phyloP scores from a whole-genome alignment of 768 basidiomycete species.

The Collybia sp. region DNA sequence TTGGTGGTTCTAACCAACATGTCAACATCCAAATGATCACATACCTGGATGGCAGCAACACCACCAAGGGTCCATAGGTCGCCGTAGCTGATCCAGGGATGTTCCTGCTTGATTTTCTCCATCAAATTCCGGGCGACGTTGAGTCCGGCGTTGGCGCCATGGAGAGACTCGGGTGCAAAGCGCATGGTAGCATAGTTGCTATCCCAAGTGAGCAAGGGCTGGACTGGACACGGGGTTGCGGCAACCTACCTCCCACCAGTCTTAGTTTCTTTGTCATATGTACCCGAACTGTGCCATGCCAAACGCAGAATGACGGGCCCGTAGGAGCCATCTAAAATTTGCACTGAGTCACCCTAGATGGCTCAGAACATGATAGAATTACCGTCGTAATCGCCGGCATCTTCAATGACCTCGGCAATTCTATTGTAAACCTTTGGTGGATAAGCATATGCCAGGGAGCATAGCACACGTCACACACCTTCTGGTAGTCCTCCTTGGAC shows the following conservation, averaged over 20 bases:
- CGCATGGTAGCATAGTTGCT: slow-evolving; percentile 99
- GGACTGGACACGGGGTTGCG: slow-evolving; percentile 1
- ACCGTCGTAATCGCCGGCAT: slow-evolving; percentile 87
- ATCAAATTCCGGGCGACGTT: slow-evolving; percentile 75
- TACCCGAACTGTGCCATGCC: slow-evolving; percentile 94
- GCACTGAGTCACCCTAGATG: slow-evolving; percentile 3
- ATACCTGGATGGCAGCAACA: slow-evolving; percentile 78
- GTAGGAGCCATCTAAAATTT: slow-evolving; percentile 71
- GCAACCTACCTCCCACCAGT: slow-evolving; percentile 71
- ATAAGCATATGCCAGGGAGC: slow-evolving; percentile 2
- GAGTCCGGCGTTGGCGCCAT: slow-evolving; percentile 83
- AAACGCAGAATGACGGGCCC: slow-evolving; percentile 86
- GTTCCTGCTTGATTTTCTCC: slow-evolving; percentile 84
- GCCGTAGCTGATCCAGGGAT: slow-evolving; percentile 93
- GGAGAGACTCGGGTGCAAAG: slow-evolving; percentile 82
- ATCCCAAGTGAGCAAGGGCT: slow-evolving; percentile 7
- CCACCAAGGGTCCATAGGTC: slow-evolving; percentile 97
- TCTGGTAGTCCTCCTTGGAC: slow-evolving; percentile 84
- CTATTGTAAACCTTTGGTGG: slow-evolving; percentile 77
- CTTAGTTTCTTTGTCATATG: slow-evolving; percentile 76
- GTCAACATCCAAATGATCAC: slow-evolving; percentile 2
- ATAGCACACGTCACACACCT: slow-evolving; percentile 37
- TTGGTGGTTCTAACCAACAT: no score
- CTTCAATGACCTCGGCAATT: slow-evolving; percentile 74
- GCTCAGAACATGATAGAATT: slow-evolving; percentile 12